These are phyloP conservation scores for Rhodotorula graminis DNA, from an alignment of 768 basidiomycete genomes.

Conservation along the genomic window DNA sequence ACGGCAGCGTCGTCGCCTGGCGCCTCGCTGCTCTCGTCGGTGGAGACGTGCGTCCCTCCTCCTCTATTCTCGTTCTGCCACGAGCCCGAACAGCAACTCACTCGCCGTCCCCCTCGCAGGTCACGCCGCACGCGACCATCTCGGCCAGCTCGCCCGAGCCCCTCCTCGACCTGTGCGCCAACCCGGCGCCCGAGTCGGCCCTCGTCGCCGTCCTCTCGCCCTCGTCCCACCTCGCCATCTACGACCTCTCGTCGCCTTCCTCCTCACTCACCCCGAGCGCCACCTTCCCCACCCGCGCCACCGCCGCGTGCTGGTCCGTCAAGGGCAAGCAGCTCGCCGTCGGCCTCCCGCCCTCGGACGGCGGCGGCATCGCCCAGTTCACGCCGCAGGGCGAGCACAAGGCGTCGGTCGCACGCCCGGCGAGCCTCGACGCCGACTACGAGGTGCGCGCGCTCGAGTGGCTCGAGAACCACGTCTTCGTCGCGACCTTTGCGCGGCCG, in stretches of 20 bases:
- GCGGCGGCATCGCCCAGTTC: conserved; percentile 46
- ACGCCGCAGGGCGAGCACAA: conserved; percentile 48
- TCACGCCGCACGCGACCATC: conserved; percentile 23
- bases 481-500: conserved; percentile 45
- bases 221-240: conserved; percentile 14
- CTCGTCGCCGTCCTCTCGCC: conserved; percentile 34
- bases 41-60: conserved; percentile 12
- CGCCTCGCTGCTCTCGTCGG: conserved; percentile 35
- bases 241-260: conserved; percentile 13
- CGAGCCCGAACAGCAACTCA: background rate
- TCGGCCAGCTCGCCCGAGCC: conserved; percentile 12
- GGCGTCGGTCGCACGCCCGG: conserved; percentile 44
- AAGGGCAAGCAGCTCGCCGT: conserved; percentile 51
- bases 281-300: conserved; percentile 2
- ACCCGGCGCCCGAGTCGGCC: conserved; percentile 20
- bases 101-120: background rate
- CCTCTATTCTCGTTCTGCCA: background rate
- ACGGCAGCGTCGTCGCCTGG: conserved; percentile 31
- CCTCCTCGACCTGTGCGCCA: conserved; percentile 37
- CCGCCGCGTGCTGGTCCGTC: conserved; percentile 49
- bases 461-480: conserved; percentile 51
- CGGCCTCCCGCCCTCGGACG: conserved; percentile 27
- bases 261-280: background rate
- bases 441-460: conserved; percentile 44
- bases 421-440: conserved; percentile 10